These are phyloP conservation scores for Panus rudis DNA, from an alignment of 768 basidiomycete genomes.

Conservation along the genomic window DNA sequence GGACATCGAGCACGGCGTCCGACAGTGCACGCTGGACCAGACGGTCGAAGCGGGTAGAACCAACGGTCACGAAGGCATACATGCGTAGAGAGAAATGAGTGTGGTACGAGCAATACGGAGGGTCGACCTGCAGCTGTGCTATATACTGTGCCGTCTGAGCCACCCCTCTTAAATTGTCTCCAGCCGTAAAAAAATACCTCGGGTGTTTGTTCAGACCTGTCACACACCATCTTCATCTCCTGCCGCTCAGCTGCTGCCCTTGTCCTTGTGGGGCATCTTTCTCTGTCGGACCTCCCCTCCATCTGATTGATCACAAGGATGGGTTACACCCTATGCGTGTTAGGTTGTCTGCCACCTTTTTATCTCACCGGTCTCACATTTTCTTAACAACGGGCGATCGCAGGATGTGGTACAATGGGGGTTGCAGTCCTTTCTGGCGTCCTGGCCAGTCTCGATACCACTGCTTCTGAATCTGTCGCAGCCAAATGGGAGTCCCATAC, in stretches of 20 bases:
- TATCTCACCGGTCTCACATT: conserved; percentile 5
- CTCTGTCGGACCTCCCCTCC: not conserved
- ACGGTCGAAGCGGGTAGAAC: conserved; percentile 80
- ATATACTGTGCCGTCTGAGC: not conserved
- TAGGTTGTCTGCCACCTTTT: conserved; percentile 42
- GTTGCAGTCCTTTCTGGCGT: conserved; percentile 92
- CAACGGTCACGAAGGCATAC: conserved; percentile 74
- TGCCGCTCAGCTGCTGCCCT: not conserved
- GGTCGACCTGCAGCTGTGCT: not conserved
- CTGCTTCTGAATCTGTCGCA: conserved; percentile 20
- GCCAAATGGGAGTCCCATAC: conserved; percentile 65
- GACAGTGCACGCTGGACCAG: conserved; percentile 60
- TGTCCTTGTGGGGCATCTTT: no score
- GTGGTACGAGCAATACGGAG: not conserved
- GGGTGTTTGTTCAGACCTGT: not conserved
- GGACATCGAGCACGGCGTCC: conserved; percentile 44
- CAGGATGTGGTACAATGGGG: conserved; percentile 99
- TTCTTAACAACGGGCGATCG: conserved; percentile 11
- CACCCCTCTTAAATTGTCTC: not conserved
- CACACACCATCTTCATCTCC: not conserved
- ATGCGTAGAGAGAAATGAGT: conserved; percentile 9
- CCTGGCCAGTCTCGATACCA: conserved; percentile 69
- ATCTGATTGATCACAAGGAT: conserved; percentile 32
- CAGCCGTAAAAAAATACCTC: not conserved
- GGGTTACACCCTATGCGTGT: conserved; percentile 89